Percentiles rank a stretch among this genome's conserved stretches.
These are phyloP conservation scores for Penicillium sp. DNA, from an alignment of 2,329 filamentous ascomycete species.

Conservation along the genomic window DNA sequence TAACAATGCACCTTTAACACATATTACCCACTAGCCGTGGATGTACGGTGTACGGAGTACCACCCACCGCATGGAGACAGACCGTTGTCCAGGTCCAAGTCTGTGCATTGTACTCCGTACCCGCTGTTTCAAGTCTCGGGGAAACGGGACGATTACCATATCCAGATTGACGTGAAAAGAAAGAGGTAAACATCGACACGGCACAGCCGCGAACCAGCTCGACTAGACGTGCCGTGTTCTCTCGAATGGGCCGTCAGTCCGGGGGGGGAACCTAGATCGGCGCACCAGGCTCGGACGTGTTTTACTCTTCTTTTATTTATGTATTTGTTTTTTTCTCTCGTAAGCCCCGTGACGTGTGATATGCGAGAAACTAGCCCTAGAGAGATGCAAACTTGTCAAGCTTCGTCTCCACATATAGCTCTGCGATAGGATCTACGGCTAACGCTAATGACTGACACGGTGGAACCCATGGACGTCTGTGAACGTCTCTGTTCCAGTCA, in stretches of 20 bases:
- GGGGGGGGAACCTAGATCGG: constrained; percentile 9
- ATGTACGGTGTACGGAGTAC: not conserved
- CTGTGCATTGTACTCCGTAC: not conserved
- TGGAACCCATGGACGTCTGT: constrained; percentile 4
- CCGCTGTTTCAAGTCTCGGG: constrained; percentile 1
- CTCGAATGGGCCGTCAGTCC: constrained; percentile 6
- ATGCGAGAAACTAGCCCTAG: not conserved
- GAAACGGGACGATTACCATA: not conserved
- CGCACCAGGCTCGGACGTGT: not conserved
- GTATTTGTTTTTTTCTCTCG: not conserved
- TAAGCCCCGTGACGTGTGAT: not conserved
- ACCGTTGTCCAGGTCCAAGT: not conserved
- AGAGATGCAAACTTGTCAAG: constrained; percentile 4
- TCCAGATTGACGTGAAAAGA: not conserved
- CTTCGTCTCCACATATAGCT: constrained; percentile 8
- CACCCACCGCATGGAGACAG: not conserved
- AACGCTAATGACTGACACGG: not conserved
- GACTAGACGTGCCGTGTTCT: not conserved
- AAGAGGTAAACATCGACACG: not conserved
- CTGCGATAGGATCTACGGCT: not conserved
- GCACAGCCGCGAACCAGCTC: not conserved
- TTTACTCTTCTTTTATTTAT: not conserved
- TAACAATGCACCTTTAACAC: not conserved
- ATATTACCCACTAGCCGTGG: not conserved
- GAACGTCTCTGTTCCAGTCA: not conserved